Evolutionary conservation across 1,284 basidiomycete species (phyloP), one percentile per base, ranked within the genome.

Genomic region (Vanrija pseudolonga): DNA sequence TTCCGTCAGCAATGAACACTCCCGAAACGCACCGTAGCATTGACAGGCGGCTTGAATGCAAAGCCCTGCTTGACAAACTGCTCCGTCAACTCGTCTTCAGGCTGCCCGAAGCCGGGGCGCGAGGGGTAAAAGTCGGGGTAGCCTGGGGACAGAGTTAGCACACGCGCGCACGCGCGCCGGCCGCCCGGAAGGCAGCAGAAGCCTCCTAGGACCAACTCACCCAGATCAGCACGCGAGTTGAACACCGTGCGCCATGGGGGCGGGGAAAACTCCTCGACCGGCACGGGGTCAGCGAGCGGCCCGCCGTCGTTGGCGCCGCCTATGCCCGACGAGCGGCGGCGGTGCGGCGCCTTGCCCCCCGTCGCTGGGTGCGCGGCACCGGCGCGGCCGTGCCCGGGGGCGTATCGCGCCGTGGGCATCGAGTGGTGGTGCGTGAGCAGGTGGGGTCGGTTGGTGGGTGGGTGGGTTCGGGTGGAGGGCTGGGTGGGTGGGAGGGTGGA

Each of bases 71-170:
- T 89, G 55, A 97, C 84, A 63, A 87, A 87, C 0, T 74, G 67
- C 55, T 89, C 85, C 0, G 88, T 87, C 52, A 96, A 78, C 4
- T 85, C 76, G 67, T 96, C 92, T 74, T 96, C 94, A 24, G 88
- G 85, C 73, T 94, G 89, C 7, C 84, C 83, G 26, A 91, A 88
- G 5, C 86, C 85, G 17, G 88, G 84, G 50, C 84, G 80, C 4
- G 91, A 88, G 39, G 92, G 91, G 70, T 88, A 85, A 70, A 92
- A 92, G 36, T 91, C 90, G 48, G 85, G 83, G 68, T 87, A 93
- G 15, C 91, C 90, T 92, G 60, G 22, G 24, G 49, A 45, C 24
- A 50, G 56, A 14, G 39, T 28, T 40, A 15, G 9, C 6, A 19
- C 6, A 19, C 6, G 26, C 26, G 26, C 26, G 6, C 26, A 26